Base-by-base conservation (phyloP, 208 protist genomes). In the Leishmania turanica region DNA sequence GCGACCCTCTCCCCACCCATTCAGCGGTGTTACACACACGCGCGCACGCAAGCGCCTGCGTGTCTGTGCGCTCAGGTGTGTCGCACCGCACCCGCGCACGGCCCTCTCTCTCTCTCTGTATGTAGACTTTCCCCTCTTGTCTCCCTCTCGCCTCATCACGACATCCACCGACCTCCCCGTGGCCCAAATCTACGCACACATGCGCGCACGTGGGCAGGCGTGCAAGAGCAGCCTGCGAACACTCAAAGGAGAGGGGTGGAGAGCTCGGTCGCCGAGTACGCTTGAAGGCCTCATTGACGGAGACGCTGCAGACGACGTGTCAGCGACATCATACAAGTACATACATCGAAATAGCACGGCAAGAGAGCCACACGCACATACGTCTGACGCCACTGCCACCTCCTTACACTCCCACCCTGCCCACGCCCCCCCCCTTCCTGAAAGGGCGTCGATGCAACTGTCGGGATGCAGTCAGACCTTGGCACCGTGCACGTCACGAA, bases 401-500 rank as follows among this genome's bases (percentile, higher is more conserved):
- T 37, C n/a, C 60, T 6, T 13, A 4, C 0, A 15, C 31, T 24
- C 68, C 24, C 72, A 13, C n/a, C n/a, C 27, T 40, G n/a, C 47
- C 21, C 47, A 27, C 47, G 15, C 24, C 31, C 42, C 42, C 42
- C 9, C 45, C 45, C 45, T 11, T 9, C 45, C 45, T 49, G 51
- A 37, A 62, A 76, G 42, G 51, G 37, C 51, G 47, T 15, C 34
- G 24, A n/a, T 19, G 9, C 31, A 31, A 27, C 24, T 51, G 15
- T 6, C 17, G 49, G 13, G 56, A 98, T 98, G 93, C 90, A 96
- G 65, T 83, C 89, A 1, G 93, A 98, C 80, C 76, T 90, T 4
- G 95, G 95, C 11, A 64, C 87, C 31, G 92, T 98, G 72, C 90
- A 95, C 65, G 92, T 95, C 45, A 96, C 93, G 53, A 97, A 97